phyloP scores from a whole-genome alignment of 768 basidiomycete genomes.

The Leucosporidium creatinivorum region DNA sequence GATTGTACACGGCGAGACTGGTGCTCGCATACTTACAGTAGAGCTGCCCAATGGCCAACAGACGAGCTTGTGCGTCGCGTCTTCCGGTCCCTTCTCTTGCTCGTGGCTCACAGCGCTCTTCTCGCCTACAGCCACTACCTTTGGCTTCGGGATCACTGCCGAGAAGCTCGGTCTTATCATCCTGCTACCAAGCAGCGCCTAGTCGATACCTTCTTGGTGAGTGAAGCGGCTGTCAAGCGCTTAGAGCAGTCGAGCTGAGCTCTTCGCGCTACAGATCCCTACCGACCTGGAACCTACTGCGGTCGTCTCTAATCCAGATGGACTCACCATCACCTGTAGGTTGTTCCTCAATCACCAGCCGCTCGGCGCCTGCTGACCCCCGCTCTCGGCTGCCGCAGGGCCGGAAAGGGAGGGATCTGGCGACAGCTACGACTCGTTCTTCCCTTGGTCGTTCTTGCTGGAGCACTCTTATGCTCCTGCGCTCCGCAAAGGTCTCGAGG shows the following conservation, averaged over 20 bases:
- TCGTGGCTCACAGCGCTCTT: not conserved
- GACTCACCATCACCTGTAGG: no score
- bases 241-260: not conserved
- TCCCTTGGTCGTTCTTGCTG: slow-evolving; percentile 79
- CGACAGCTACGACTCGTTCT: slow-evolving; percentile 64
- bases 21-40: not conserved
- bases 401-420: slow-evolving; percentile 34
- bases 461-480: slow-evolving; percentile 73
- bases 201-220: slow-evolving; percentile 72
- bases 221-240: slow-evolving; percentile 17
- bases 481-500: slow-evolving; percentile 12
- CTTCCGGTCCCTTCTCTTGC: not conserved
- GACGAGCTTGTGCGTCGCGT: slow-evolving; percentile 14
- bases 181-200: slow-evolving; percentile 82
- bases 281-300: slow-evolving; percentile 50
- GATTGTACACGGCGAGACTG: no score
- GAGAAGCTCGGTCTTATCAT: slow-evolving; percentile 80
- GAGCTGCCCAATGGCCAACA: slow-evolving; percentile 3
- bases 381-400: slow-evolving; percentile 11
- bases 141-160: slow-evolving; percentile 88
- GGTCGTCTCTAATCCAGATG: no score
- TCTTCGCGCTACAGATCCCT: slow-evolving; percentile 55
- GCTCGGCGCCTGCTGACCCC: no score
- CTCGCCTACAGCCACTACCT: slow-evolving; percentile 62
- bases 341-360: no score